phyloP scores from a whole-genome alignment of 192 early-diverging fungal species.

The Phlyctochytrium arcticum region DNA sequence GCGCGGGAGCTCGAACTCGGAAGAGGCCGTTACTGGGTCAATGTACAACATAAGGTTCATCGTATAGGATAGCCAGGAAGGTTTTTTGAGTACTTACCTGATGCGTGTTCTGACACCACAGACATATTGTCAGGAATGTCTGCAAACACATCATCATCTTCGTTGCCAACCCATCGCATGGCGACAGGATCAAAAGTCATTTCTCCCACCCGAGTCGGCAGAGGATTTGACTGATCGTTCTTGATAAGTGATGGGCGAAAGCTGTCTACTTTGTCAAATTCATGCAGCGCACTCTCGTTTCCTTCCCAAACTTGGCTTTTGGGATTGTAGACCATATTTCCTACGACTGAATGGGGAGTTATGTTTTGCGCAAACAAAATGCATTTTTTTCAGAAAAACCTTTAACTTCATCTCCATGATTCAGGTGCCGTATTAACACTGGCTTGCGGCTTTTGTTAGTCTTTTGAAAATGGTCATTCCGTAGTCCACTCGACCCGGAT shows the following conservation, averaged over 20 bases:
- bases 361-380: background rate
- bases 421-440: conserved; percentile 40
- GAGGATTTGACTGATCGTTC: conserved; percentile 25
- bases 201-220: conserved; percentile 29
- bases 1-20: conserved; percentile 31
- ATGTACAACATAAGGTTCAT: background rate
- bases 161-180: conserved; percentile 50
- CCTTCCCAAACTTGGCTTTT: conserved; percentile 46
- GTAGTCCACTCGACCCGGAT: too few relatives aligned
- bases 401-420: conserved; percentile 30
- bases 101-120: background rate
- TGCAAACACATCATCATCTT: conserved; percentile 49
- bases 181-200: conserved; percentile 50
- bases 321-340: conserved; percentile 49
- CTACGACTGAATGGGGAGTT: conserved; percentile 24
- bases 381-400: conserved; percentile 10
- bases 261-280: conserved; percentile 32
- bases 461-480: too few relatives aligned
- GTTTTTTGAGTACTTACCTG: background rate
- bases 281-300: conserved; percentile 41
- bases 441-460: too few relatives aligned
- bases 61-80: background rate
- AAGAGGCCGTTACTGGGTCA: background rate
- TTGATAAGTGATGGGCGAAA: conserved; percentile 30
- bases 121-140: conserved; percentile 32